Percentiles rank a stretch among this genome's conserved stretches.
Conservation (phyloP, 805 yeast genomes). For the Candida taoyuanica region DNA sequence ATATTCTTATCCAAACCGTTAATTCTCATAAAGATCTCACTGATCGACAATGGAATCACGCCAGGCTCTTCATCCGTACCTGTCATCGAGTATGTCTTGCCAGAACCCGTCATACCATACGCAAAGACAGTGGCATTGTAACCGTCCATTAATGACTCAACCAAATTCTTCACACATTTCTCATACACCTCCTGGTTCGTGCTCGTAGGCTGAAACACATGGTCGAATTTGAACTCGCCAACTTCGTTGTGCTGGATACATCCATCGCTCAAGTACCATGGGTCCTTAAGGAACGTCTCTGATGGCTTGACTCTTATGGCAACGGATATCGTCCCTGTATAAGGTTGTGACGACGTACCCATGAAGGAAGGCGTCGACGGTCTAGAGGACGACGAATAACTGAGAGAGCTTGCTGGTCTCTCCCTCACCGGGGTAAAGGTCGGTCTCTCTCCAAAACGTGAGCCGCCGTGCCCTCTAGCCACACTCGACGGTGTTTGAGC, state of each 20-base stretch:
- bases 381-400: slow-evolving; percentile 15
- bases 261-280: slow-evolving; percentile 28
- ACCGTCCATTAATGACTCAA: slow-evolving; percentile 58
- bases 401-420: slow-evolving; percentile 15
- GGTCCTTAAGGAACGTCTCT: slow-evolving; percentile 27
- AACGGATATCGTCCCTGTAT: slow-evolving; percentile 71
- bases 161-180: slow-evolving; percentile 48
- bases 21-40: slow-evolving; percentile 50
- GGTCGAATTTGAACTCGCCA: slow-evolving; percentile 70
- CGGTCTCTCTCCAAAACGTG: slow-evolving; percentile 21
- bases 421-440: slow-evolving; percentile 23
- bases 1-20: slow-evolving; percentile 22
- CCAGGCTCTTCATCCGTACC: slow-evolving; percentile 56
- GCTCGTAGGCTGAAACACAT: slow-evolving; percentile 59
- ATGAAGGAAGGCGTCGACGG: slow-evolving; percentile 24
- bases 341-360: slow-evolving; percentile 27
- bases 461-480: slow-evolving; percentile 11
- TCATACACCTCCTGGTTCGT: slow-evolving; percentile 60
- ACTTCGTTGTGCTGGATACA: slow-evolving; percentile 51
- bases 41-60: slow-evolving; percentile 72
- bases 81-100: slow-evolving; percentile 94
- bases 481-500: slow-evolving; percentile 22
- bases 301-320: slow-evolving; percentile 74
- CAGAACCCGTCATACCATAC: slow-evolving; percentile 96
- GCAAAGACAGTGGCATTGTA: slow-evolving; percentile 89